These are phyloP conservation scores for Fraxinus dipetala DNA, from an alignment of 305 asterid species.

Conservation along the genomic window DNA sequence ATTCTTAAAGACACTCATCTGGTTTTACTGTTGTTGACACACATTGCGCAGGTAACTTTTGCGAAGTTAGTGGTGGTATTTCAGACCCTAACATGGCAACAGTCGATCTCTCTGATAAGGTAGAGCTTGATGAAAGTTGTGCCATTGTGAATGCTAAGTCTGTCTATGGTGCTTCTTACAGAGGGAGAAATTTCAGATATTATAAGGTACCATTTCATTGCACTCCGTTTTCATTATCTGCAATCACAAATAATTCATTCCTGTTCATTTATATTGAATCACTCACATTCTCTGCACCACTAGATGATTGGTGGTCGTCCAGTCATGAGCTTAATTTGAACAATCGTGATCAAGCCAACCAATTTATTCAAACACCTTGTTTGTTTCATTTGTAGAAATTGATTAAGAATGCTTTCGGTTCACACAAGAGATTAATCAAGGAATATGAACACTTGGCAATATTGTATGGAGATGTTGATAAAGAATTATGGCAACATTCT, in stretches of 20 bases:
- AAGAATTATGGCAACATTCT: slow-evolving; percentile 31
- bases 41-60: slow-evolving; percentile 30
- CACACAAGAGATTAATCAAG: slow-evolving; percentile 59
- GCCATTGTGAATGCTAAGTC: slow-evolving; percentile 23
- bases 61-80: slow-evolving; percentile 26
- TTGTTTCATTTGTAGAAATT: slow-evolving; percentile 40
- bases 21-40: not conserved
- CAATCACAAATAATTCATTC: not conserved
- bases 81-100: slow-evolving; percentile 48
- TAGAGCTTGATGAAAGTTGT: slow-evolving; percentile 29
- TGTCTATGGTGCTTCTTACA: slow-evolving; percentile 31
- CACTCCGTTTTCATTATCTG: not conserved
- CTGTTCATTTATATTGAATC: not conserved
- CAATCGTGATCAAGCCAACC: not conserved
- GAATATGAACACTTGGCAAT: slow-evolving; percentile 68
- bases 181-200: slow-evolving; percentile 51
- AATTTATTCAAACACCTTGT: not conserved
- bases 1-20: not conserved
- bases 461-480: slow-evolving; percentile 58
- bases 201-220: slow-evolving; percentile 42
- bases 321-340: not conserved
- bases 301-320: not conserved
- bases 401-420: slow-evolving; percentile 54
- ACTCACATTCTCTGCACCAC: not conserved
- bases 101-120: slow-evolving; percentile 51